Evolutionary conservation across 192 early-diverging fungal genomes (phyloP).

Genomic region (Martensiomyces pterosporus): DNA sequence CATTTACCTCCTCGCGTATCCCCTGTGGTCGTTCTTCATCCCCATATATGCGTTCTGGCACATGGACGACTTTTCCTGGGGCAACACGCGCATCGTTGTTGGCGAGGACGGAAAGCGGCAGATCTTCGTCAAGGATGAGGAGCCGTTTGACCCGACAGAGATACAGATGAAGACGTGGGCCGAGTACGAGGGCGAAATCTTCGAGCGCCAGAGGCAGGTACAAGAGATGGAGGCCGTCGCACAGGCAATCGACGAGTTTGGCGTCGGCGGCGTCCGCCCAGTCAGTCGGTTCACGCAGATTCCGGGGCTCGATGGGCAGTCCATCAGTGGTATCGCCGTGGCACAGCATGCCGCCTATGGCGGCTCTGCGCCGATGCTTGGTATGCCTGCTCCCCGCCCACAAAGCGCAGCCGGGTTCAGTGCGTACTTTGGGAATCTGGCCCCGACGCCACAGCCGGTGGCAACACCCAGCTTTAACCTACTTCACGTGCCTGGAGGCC

Average conservation of each 20-base stretch:
- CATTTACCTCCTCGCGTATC: constrained; percentile 85
- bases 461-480: constrained; percentile 24
- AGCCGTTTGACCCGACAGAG: constrained; percentile 79
- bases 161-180: constrained; percentile 87
- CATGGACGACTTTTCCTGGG: constrained; percentile 99
- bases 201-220: constrained; percentile 20
- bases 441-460: constrained; percentile 8
- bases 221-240: constrained; percentile 17
- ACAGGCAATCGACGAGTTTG: constrained; percentile 41
- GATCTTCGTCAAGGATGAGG: constrained; percentile 65
- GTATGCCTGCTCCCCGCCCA: constrained; percentile 1
- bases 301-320: neutral
- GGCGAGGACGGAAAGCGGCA: constrained; percentile 66
- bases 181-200: constrained; percentile 76
- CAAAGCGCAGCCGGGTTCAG: constrained; percentile 22
- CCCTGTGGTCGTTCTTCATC: constrained; percentile 88
- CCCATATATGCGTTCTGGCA: constrained; percentile 98
- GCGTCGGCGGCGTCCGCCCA: constrained; percentile 15
- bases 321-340: no score
- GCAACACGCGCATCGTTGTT: constrained; percentile 84
- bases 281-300: constrained; percentile 30
- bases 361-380: no score
- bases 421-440: constrained; percentile 22
- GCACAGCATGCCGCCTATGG: neutral
- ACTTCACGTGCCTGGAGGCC: constrained; percentile 13